Base-by-base conservation (phyloP, 768 basidiomycete genomes). In the Amanita polypyramis region DNA sequence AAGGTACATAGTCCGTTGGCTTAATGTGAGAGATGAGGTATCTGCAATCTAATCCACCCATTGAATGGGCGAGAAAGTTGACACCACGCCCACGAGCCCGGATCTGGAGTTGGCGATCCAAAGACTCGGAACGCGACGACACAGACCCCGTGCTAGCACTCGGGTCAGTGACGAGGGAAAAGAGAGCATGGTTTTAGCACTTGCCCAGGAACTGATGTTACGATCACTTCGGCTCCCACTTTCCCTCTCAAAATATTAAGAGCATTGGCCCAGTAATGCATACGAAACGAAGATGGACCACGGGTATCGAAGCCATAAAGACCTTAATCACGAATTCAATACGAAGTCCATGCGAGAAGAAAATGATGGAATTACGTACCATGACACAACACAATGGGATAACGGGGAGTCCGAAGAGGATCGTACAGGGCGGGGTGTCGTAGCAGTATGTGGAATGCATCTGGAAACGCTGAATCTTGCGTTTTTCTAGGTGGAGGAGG, bases 31-130 rank as follows among this genome's bases (percentile, higher is more conserved):
- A 80, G 50, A 98, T 94, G 14, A 99, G 71, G 60, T 97, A 82
- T 43, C 96, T 78, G 59, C 92, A 92, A 60, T 99, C 96, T 7
- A 99, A 73, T 0, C 95, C 95, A 15, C 95, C 95, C 96, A 99
- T 99, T 5, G 91, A 94, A 61, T 99, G 96, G 0, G 90, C 96
- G 38, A 99, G 71, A 53, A 99, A 81, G 62, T 99, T 99, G 57
- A 98, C 66, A 7, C 85, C 89, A 41, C 83, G 77, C 4, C 89
- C 92, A 11, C 68, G 71, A 3, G 82, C 80, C 40, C 71, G 81
- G 10, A 68, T 59, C 48, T 78, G 70, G 9, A 99, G 73, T 54
- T 85, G 79, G 19, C 71, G 71, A 62, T 98, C 76, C 54, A 99
- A 70, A 38, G 72, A 75, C 45, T 81, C 72, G 0, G 93, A 85